Evolutionary conservation across 108 stramenopile genomes (phyloP), one percentile per base, ranked within the genome.

Genomic region (Stephanodiscus minutulus): DNA sequence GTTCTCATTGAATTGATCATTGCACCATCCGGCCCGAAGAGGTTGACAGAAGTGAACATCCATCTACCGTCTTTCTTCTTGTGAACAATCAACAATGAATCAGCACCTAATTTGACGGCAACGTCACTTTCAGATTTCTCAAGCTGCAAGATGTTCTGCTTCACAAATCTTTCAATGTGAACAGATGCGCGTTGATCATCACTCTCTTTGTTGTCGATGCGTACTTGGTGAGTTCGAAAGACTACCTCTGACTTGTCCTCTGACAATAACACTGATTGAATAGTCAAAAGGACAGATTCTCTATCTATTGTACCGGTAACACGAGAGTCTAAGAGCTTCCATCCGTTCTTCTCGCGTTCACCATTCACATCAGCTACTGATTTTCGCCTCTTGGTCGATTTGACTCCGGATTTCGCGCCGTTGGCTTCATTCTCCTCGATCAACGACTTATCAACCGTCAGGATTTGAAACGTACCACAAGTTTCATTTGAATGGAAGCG

Each of bases 361-460:
- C n/a, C 39, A 31, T 65, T 64, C 31, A 24, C 24, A 27, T 56
- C 60, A 33, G 36, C 62, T 54, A 49, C 48, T 46, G 43, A 64
- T 0, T 24, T 43, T 56, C 62, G 57, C 36, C 37, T 48, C 50
- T 68, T 77, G 28, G 44, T 41, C 44, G 21, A 10, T 17, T 44
- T 44, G 2, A 35, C 37, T 0, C 7, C 33, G 12, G 47, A 29
- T 48, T 20, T 27, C 5, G 33, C 24, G 18, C 67, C 22, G 11
- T 61, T 72, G 47, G 29, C 37, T 44, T 62, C 72, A 1, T 7
- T 39, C 15, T 66, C 57, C 0, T 25, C 54, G 43, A 70, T 60
- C 41, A 72, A 81, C 24, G 79, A 73, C 20, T 61, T 71, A 35
- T 73, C 72, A 21, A 73, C 68, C 18, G 70, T 35, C 5, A 68